Percentiles rank a stretch among this genome's conserved stretches.
phyloP scores from a whole-genome alignment of 176 grass and related monocot genomes.

The Hsuehochloa calcarea region DNA sequence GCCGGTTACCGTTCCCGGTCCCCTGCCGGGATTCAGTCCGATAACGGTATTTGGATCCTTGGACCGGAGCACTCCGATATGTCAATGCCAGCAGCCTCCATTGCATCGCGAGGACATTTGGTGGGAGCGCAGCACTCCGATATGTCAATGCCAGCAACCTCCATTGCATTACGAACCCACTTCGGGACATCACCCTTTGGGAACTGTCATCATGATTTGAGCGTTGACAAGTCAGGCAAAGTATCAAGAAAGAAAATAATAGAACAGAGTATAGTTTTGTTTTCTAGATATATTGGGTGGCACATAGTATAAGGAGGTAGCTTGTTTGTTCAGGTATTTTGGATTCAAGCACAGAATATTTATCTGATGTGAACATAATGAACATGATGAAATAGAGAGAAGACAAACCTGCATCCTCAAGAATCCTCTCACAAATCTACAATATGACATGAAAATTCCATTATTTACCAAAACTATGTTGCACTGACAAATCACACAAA shows the following conservation, averaged over 20 bases:
- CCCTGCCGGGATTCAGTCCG: no score
- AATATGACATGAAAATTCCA: slow-evolving; percentile 3
- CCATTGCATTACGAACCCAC: slow-evolving; percentile 96
- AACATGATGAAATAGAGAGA: not conserved
- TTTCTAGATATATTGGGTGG: not conserved
- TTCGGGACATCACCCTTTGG: slow-evolving; percentile 80
- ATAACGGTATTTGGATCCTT: no score
- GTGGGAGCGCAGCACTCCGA: slow-evolving; percentile 59
- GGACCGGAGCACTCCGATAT: slow-evolving; percentile 57
- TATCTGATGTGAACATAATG: not conserved
- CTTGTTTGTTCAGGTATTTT: not conserved
- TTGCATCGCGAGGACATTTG: slow-evolving; percentile 57
- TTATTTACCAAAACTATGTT: slow-evolving; percentile 16
- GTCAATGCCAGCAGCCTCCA: slow-evolving; percentile 77
- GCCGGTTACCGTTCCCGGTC: no score
- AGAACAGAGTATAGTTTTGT: not conserved
- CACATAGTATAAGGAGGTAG: not conserved
- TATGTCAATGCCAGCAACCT: slow-evolving; percentile 89
- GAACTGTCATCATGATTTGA: slow-evolving; percentile 49
- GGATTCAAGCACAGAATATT: not conserved
- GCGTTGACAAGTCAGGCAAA: not conserved
- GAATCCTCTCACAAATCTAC: slow-evolving; percentile 81
- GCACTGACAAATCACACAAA: not conserved
- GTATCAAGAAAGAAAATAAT: not conserved
- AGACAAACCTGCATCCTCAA: slow-evolving; percentile 70